Percentiles rank a stretch among this genome's conserved stretches.
These are phyloP conservation scores for Calocera viscosa DNA, from an alignment of 768 basidiomycete species.

Conservation along the genomic window DNA sequence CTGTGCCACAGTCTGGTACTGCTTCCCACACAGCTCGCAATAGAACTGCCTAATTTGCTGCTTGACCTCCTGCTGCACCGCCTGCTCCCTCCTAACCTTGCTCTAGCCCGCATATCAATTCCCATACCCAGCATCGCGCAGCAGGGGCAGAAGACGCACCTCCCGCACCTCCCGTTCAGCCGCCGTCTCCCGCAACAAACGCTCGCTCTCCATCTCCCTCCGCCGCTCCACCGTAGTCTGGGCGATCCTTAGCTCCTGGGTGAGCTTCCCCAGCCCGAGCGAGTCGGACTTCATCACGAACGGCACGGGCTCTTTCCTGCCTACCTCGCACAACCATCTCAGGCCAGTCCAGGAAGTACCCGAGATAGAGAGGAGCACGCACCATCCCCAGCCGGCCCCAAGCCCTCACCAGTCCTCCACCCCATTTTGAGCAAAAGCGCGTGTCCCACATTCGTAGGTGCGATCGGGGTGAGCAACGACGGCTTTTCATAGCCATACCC, in stretches of 20 bases:
- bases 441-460: slow-evolving; percentile 68
- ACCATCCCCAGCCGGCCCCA: slow-evolving; percentile 71
- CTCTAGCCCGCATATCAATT: slow-evolving; percentile 34
- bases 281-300: slow-evolving; percentile 67
- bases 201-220: slow-evolving; percentile 66
- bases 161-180: slow-evolving; percentile 63
- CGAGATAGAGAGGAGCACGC: slow-evolving; percentile 16
- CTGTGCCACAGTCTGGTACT: slow-evolving; percentile 73
- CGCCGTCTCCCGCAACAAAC: slow-evolving; percentile 65
- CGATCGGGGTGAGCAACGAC: slow-evolving; percentile 72
- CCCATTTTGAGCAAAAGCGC: slow-evolving; percentile 68
- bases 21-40: slow-evolving; percentile 73
- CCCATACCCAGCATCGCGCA: neutral
- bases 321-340: no score
- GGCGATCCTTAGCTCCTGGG: slow-evolving; percentile 69
- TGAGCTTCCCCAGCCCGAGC: slow-evolving; percentile 67
- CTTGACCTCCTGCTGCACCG: slow-evolving; percentile 55
- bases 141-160: slow-evolving; percentile 31
- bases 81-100: slow-evolving; percentile 48
- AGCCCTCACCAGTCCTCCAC: slow-evolving; percentile 66
- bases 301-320: slow-evolving; percentile 71
- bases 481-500: slow-evolving; percentile 47
- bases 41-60: slow-evolving; percentile 62
- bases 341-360: no score
- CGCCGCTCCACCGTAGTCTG: slow-evolving; percentile 75